Conservation (phyloP, 2,329 filamentous ascomycete genomes). For the Clonostachys sp. region DNA sequence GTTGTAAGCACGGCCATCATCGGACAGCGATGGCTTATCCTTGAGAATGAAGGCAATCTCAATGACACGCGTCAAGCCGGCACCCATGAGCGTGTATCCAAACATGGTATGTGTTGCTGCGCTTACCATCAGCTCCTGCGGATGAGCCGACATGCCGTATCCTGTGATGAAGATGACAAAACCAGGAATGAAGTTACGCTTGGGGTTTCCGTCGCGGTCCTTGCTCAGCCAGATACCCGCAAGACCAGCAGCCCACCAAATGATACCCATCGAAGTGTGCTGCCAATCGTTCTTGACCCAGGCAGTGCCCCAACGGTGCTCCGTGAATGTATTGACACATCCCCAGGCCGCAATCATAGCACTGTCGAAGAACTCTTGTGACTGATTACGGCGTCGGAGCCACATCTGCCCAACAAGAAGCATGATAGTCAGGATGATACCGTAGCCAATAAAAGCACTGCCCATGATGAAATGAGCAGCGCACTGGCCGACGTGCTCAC, state of each 20-base stretch:
- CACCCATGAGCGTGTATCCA: slow-evolving; percentile 92
- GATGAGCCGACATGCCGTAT: slow-evolving; percentile 92
- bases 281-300: slow-evolving; percentile 96
- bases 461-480: slow-evolving; percentile 99
- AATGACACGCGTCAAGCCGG: slow-evolving; percentile 77
- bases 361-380: slow-evolving; percentile 96
- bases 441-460: slow-evolving; percentile 91
- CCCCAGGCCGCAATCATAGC: slow-evolving; percentile 90
- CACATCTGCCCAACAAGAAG: slow-evolving; percentile 85
- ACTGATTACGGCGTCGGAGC: slow-evolving; percentile 76
- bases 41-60: slow-evolving; percentile 85
- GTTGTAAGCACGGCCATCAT: slow-evolving; percentile 66
- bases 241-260: slow-evolving; percentile 95
- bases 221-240: slow-evolving; percentile 89
- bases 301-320: slow-evolving; percentile 84
- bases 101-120: slow-evolving; percentile 86
- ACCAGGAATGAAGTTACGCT: slow-evolving; percentile 88
- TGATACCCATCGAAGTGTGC: slow-evolving; percentile 98
- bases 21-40: slow-evolving; percentile 61
- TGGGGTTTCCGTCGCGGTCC: slow-evolving; percentile 76
- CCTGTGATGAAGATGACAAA: slow-evolving; percentile 90
- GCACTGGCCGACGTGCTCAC: slow-evolving; percentile 88
- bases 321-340: slow-evolving; percentile 96
- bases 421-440: slow-evolving; percentile 79
- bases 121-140: slow-evolving; percentile 78